Evolutionary conservation across 192 early-diverging fungal genomes (phyloP), one percentile per base, ranked within the genome.

Genomic region (Coemansia sp.): DNA sequence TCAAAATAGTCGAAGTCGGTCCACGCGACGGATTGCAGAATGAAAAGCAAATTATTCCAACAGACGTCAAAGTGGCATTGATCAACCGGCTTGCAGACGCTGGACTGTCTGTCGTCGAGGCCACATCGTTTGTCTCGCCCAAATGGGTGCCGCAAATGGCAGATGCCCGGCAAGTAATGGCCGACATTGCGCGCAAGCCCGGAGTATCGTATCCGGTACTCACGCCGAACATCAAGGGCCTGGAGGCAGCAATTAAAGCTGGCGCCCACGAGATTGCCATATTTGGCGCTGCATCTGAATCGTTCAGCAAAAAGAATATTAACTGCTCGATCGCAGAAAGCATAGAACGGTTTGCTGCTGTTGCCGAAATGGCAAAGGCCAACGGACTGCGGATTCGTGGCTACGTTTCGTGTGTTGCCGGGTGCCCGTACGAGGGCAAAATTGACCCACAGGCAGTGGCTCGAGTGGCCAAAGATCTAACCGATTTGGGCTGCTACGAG

Each of bases 91-190:
- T 98, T 6, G 76, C 91, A 5, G 84, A 89, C 39, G 83, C 91
- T 7, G 94, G 94, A 6, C 82, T 98, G 27, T 75, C 84, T 0
- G 90, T 91, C 1, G 85, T 98, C 25, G 96, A 98, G 78, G 85
- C 93, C 10, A 94, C 94, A 1, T 90, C 92, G 58, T 97, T 98
- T 81, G 96, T 98, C 23, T 93, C 90, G 5, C 94, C 94, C 7
- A 96, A 97, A 75, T 95, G 92, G 92, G 94, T 98, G 2, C 96
- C 96, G 37, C 91, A 93, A 81, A 94, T 98, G 93, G 90, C 85
- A 52, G 96, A 98, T 69, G 89, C 88, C 11, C 63, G 74, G 10
- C 66, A 89, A 51, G 92, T 98, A 3, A 84, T 95, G 58, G 82
- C 81, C 7, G 75, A 75, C 3, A 94, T 98, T 45, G 60, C 56